Base-by-base conservation (phyloP, 768 basidiomycete species). In the Boletus bicolor region DNA sequence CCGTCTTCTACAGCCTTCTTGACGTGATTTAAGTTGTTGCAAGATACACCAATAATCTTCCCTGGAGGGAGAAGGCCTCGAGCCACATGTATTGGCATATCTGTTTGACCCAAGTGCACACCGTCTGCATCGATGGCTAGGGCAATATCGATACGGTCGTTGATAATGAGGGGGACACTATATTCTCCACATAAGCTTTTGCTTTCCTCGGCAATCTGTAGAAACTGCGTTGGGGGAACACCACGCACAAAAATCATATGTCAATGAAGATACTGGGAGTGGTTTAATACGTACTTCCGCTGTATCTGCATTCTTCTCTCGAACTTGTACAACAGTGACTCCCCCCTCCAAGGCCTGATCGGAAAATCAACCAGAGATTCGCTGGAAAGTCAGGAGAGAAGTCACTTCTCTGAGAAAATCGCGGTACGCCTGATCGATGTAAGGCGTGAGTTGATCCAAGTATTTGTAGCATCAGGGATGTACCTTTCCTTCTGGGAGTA, bases 91-190 rank as follows among this genome's bases (percentile, higher is more conserved):
- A 89, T 77, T 3, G 89, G 82, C 81, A 92, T 89, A 68, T 96
- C 94, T 0, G 82, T 80, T 72, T 97, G 95, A 7, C 95, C 95
- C 43, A 97, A 76, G 67, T 98, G 95, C 11, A 96, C 85, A 15
- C 94, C 93, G 44, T 82, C 80, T 3, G 87, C 86, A 43, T 82
- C 76, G 21, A 91, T 74, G 7, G 91, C 89, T 21, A 94, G 77
- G 9, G 89, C 91, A 24, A 98, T 83, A 64, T 97, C 95, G 54
- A 96, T 76, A 11, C 93, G 83, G 69, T 91, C 89, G 66, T 93
- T 92, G 72, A 98, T 89, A 55, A 98, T 76, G 5, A 97, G 73
- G 0, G 93, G 93, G 30, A 96, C 81, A 41, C 81, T 77, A 77
- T 92, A 88, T 71, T 79, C 80, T 59, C 83, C 79, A 64, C 91